phyloP scores from a whole-genome alignment of 2,329 filamentous ascomycete genomes.

The Neofusicoccum parvum region DNA sequence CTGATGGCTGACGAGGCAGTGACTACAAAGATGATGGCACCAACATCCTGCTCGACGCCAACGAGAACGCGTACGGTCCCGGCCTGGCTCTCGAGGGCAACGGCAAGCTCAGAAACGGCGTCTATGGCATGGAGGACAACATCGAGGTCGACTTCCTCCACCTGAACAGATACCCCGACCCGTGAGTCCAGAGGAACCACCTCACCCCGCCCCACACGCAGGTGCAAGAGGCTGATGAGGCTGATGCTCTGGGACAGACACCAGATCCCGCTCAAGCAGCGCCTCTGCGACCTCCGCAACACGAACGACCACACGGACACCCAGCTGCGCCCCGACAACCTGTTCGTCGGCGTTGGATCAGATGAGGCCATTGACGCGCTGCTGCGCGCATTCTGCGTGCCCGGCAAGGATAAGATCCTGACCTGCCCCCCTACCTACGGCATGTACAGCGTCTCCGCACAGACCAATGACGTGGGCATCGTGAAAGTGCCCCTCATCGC shows the following conservation, averaged over 20 bases:
- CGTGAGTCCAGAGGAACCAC: slow-evolving; percentile 46
- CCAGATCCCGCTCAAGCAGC: slow-evolving; percentile 82
- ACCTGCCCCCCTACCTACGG: slow-evolving; percentile 97
- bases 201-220: neutral
- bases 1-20: slow-evolving; percentile 52
- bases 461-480: slow-evolving; percentile 87
- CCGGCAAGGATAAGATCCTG: slow-evolving; percentile 84
- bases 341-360: slow-evolving; percentile 94
- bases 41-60: slow-evolving; percentile 94
- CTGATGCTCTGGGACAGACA: slow-evolving; percentile 48
- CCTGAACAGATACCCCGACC: slow-evolving; percentile 93
- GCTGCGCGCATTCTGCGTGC: slow-evolving; percentile 88
- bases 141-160: slow-evolving; percentile 74
- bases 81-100: slow-evolving; percentile 61
- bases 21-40: slow-evolving; percentile 99
- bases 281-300: slow-evolving; percentile 85
- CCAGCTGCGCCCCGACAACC: slow-evolving; percentile 77
- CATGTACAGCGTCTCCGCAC: slow-evolving; percentile 95
- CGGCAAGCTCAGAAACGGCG: slow-evolving; percentile 51
- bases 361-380: slow-evolving; percentile 97
- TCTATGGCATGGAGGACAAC: slow-evolving; percentile 41
- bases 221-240: neutral
- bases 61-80: slow-evolving; percentile 95
- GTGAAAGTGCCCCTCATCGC: slow-evolving; percentile 81
- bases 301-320: slow-evolving; percentile 68